Base-by-base conservation (phyloP, 2,329 filamentous ascomycete species). In the Pseudocercospora cruenta region DNA sequence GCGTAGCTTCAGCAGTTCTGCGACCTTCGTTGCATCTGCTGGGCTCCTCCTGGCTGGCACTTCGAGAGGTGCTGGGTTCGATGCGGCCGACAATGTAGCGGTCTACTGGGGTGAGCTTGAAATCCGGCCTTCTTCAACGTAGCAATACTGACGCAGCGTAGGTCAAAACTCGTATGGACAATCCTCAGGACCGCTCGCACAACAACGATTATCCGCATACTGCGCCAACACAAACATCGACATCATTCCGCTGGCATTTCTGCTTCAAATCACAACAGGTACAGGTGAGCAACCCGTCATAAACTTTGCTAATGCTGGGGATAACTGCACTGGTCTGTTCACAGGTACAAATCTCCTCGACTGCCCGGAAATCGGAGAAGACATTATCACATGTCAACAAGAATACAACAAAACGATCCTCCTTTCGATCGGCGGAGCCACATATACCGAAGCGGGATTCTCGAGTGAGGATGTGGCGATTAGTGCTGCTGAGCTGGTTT, bases 371-470 rank as follows among this genome's bases (percentile, higher is more conserved):
- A 84, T 92, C 51, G 89, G 85, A 39, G 73, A 77, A 49, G 82
- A 85, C 62, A 86, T 86, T 69, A 76, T 75, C 19, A 78, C 82
- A 9, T 94, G 91, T 78, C 90, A 93, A 76, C 71, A 78, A 14
- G 78, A 76, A 4, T 80, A 87, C 67, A 85, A 85, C 68, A 93
- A 93, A 79, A 91, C 89, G 1, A 88, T 93, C 70, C 76, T 92
- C 53, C 82, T 93, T 9, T 92, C 90, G 2, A 82, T 93, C 53
- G 91, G 90, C 19, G 90, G 91, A 33, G 87, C 87, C 2, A 89
- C 88, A 0, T 91, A 91, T 77, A 87, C 82, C 19, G 88, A 91
- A 75, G 89, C 87, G 33, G 89, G 89, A 26, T 91, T 91, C 80
- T 73, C 78, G 43, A 85, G 82, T n/a, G 71, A 80, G 1, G 69